These are phyloP conservation scores for Blastobotrys proliferans DNA, from an alignment of 1,139 yeast genomes.

Conservation along the genomic window DNA sequence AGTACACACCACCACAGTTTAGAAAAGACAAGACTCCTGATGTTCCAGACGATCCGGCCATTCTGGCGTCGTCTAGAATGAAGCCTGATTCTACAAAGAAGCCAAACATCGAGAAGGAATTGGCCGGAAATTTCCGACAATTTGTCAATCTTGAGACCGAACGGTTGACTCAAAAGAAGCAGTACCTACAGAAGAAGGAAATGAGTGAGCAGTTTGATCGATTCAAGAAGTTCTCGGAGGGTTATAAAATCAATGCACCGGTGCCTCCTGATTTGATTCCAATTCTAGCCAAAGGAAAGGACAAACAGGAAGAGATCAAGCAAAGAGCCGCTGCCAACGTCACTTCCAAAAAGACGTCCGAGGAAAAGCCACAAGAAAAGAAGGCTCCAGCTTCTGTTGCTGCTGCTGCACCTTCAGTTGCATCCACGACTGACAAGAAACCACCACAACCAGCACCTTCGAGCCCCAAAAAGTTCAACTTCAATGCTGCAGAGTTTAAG, in stretches of 20 bases:
- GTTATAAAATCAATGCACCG: conserved; percentile 56
- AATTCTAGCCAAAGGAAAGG: conserved; percentile 63
- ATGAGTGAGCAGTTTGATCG: conserved; percentile 53
- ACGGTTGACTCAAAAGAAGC: conserved; percentile 31
- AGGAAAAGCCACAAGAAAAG: conserved; percentile 12
- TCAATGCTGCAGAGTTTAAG: conserved; percentile 57
- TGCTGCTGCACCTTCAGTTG: conserved; percentile 7
- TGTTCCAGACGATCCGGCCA: conserved; percentile 61
- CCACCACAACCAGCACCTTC: conserved; percentile 15
- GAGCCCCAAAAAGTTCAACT: conserved; percentile 44
- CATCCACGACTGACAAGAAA: conserved; percentile 6
- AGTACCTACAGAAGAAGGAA: conserved; percentile 40
- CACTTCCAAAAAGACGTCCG: conserved; percentile 15
- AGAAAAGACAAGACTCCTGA: conserved; percentile 13
- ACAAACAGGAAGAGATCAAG: conserved; percentile 57
- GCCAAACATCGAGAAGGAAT: conserved; percentile 30
- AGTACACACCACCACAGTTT: conserved; percentile 1
- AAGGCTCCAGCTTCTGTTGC: conserved; percentile 18
- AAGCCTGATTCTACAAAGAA: conserved; percentile 18
- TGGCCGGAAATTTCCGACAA: conserved; percentile 34
- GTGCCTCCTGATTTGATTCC: conserved; percentile 73
- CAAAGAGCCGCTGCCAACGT: conserved; percentile 29
- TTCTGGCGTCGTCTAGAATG: conserved; percentile 44
- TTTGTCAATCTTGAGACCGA: conserved; percentile 36
- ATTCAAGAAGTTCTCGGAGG: conserved; percentile 77